Evolutionary conservation across 371 early-diverging fungal genomes (phyloP), one percentile per base, ranked within the genome.

Genomic region (Mortierella sp.): DNA sequence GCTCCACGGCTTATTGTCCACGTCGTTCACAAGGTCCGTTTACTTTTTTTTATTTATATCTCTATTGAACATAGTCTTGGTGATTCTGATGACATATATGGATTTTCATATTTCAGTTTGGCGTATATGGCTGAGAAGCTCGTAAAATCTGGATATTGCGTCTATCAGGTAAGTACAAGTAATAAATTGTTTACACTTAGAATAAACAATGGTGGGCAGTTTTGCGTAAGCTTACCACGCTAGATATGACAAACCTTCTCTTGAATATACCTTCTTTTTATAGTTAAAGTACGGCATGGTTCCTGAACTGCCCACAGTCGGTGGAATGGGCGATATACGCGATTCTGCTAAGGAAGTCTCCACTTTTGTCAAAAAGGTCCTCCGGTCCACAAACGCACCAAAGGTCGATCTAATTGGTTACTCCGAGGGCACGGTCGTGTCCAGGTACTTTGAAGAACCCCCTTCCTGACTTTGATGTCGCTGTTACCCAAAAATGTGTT

Each of bases 341-440:
- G 55, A 71, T 0, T 58, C 64, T 6, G 55, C 71, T 14, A 44
- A 59, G n/a, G 50, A 59, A 21, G 44, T 71, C n/a, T 52, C 27
- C 6, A 21, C 30, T n/a, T 71, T 44, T 30, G 50, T 71, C 21
- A 37, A 49, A 30, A 64, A 53, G 49, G 64, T 71, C 41, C 50
- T 64, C 34, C n/a, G n/a, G 9, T 19, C 56, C 8, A 50, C 65
- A 1, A 37, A 23, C 12, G 56, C 71, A 26, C 15, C 53, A 46
- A 51, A 64, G 27, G 60, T 71, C 11, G 65, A 71, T 17, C 28
- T 71, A 12, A 46, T 71, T 31, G 65, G 39, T 19, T 65, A 71
- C 17, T 71, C 71, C 1, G 71, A 64, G 11, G 71, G 71, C 3
- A 30, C 62, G 1, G 56, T 47, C 12, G 63, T 70, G 52, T 31